Conservation (phyloP, 345 rosid species). For the Kandelia obovata region DNA sequence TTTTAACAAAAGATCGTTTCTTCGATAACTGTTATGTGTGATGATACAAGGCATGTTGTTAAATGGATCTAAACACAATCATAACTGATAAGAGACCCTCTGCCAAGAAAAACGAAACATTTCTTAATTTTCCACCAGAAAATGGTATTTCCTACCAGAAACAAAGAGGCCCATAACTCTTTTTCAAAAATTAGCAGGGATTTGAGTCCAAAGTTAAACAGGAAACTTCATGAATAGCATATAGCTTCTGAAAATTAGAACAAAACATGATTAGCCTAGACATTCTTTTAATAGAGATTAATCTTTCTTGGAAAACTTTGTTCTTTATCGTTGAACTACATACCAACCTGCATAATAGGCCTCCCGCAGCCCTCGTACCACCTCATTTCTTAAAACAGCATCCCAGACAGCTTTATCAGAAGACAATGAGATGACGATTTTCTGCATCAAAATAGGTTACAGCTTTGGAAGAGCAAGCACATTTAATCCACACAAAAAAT, state of each 20-base stretch:
- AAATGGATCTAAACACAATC: no score
- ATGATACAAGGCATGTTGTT: no score
- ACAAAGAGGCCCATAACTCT: background rate
- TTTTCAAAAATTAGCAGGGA: background rate
- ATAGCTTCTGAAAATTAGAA: background rate
- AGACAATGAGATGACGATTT: slow-evolving; percentile 75
- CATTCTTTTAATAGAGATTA: background rate
- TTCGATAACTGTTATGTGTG: no score
- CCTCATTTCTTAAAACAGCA: slow-evolving; percentile 78
- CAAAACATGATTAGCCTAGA: background rate
- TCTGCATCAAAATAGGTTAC: slow-evolving; percentile 36
- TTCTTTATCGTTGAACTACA: slow-evolving; percentile 1
- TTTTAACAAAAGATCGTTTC: no score
- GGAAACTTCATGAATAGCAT: background rate
- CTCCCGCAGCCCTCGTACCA: slow-evolving; percentile 63
- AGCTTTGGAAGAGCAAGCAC: background rate
- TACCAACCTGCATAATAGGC: slow-evolving; percentile 50
- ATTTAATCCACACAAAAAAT: background rate
- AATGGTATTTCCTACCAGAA: background rate
- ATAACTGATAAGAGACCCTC: no score
- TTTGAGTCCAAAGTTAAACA: background rate
- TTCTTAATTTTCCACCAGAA: background rate
- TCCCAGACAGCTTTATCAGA: slow-evolving; percentile 85
- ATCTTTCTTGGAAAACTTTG: background rate
- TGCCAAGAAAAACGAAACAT: no score